Base-by-base conservation (phyloP, 2,329 filamentous ascomycete genomes). In the Lachnellula suecica region DNA sequence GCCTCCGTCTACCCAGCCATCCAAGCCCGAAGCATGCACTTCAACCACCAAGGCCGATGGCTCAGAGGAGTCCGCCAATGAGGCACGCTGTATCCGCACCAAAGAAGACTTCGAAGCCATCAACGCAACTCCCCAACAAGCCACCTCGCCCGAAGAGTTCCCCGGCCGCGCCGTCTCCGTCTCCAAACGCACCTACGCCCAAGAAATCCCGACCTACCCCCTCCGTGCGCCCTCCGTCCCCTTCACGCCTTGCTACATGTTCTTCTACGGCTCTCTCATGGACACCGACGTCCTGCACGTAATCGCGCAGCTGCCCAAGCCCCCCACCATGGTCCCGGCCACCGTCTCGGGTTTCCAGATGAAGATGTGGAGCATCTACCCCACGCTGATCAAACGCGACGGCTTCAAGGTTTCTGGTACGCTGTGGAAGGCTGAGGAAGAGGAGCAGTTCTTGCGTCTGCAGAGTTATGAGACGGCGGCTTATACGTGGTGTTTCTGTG, bases 181-280 rank as follows among this genome's bases (percentile, higher is more conserved):
- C n/a, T n/a, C n/a, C n/a, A n/a, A n/a, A n/a, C n/a, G n/a, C n/a
- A n/a, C n/a, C n/a, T n/a, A n/a, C n/a, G n/a, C n/a, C n/a, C n/a
- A n/a, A n/a, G n/a, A n/a, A n/a, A n/a, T n/a, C 29, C 10, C 29
- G 11, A 13, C 29, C 4, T 13, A 34, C 4, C 31, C 31, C 10
- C 13, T n/a, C 31, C 31, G 31, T n/a, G 7, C 31, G 8, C 31
- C 31, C 13, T 6, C 5, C 31, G 42, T 44, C 24, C 48, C 48
- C 40, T 50, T 50, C 41, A 37, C 19, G 19, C 41, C 48, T n/a
- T 50, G 25, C 41, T 19, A 22, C 41, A 50, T 50, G 41, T 50
- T 50, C 41, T 50, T 50, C 48, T 45, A 50, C 38, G 48, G 48
- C 31, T 50, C 48, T 19, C 48, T 50, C 29, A 50, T 50, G 48